Base-by-base conservation (phyloP, 805 yeast species). In the Sugiyamaella chiloensis region DNA sequence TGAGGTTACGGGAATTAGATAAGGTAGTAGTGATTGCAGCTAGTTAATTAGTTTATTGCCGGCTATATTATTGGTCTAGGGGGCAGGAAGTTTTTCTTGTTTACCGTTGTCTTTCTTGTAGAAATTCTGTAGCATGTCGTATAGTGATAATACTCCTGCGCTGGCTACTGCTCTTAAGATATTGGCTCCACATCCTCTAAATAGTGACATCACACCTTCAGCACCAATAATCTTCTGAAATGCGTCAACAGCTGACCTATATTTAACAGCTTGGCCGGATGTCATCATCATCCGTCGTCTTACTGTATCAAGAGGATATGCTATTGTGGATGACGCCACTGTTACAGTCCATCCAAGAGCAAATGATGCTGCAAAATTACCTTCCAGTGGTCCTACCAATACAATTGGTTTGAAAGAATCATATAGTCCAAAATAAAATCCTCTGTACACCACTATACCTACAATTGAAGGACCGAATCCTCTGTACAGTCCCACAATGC, bases 221-320 rank as follows among this genome's bases (percentile, higher is more conserved):
- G 93, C 88, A 62, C 95, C 95, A 64, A 90, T 91, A 71, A 89
- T 87, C 79, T 88, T 76, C 65, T 71, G 76, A 87, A 86, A 83
- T 75, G 93, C 87, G 74, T 90, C 96, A 72, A 87, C 79, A 64
- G 96, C 95, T 79, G 95, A 93, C 70, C 81, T 76, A 80, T 89
- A 89, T 79, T 90, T 89, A 67, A 89, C 95, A 68, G 95, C 96
- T 79, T 88, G 95, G 76, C 97, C 97, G 63, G 97, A 90, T 65
- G 97, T 89, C 97, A 89, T 89, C 97, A 89, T 89, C 97, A 89
- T 89, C 85, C 97, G 88, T 86, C 97, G 88, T 85, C 97, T 89
- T 71, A 89, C 89, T 69, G 97, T 89, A 78, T 89, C 97, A 75
- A 90, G 86, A 81, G 97, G 97, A 85, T 89, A 89, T 71, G 96